Evolutionary conservation across 139 green algal species (phyloP), one percentile per base, ranked within the genome.

Genomic region (Astrephomene gubernaculifera): DNA sequence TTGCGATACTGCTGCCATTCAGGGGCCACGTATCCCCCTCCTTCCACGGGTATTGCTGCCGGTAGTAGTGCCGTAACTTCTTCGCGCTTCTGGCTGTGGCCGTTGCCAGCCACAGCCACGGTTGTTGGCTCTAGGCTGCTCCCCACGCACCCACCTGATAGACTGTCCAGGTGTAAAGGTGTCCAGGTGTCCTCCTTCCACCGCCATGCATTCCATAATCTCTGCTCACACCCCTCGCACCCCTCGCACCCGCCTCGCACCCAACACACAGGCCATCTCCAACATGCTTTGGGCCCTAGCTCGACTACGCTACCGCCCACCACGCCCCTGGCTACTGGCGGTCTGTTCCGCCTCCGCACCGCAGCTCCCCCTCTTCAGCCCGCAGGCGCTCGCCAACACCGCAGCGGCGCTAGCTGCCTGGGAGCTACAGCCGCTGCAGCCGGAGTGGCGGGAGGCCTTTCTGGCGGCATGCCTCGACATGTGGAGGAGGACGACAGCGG

Each of bases 341-440:
- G 19, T 41, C 8, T 76, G 45, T 45, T 35, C n/a, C 25, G 43
- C 67, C 79, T 44, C 45, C 49, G 33, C n/a, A 14, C 35, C 44
- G 31, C 67, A 44, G 79, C 79, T 79, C 65, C 36, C 14, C 45
- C 25, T 49, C 35, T 86, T 70, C 79, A 44, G 31, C 25, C 33
- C 79, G 24, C 79, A 86, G 67, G 79, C 79, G 33, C 79, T 86
- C 25, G 65, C 79, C 25, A 78, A 63, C 79, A 70, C 65, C 35
- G 79, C 67, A 9, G 33, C 35, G 8, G 79, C 79, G 1, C 65
- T 86, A 27, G 44, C 79, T 4, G 45, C 35, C 10, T 4, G 78
- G 35, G 79, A 86, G 49, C n/a, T n/a, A n/a, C 29, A 79, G 45
- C 6, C 21, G 31, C 65, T 65, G n/a, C 24, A 44, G 9, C 33